Evolutionary conservation across 352 stramenopile species (phyloP).

Genomic region (Elongisporangium anandrum): DNA sequence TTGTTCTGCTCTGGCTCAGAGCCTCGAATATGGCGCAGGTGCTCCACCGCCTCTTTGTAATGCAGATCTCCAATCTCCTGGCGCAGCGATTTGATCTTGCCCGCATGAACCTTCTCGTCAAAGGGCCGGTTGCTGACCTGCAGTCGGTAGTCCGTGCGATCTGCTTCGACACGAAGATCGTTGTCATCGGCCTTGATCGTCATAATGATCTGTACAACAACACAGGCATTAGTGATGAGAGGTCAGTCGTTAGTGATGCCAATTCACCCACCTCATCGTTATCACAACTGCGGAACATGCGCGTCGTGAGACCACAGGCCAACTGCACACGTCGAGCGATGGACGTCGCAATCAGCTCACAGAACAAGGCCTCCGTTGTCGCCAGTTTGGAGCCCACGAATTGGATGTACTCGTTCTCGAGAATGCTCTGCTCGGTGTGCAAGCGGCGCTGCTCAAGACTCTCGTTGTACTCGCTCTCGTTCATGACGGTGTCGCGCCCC

Average conservation of each 20-base stretch:
- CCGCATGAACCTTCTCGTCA: constrained; percentile 35
- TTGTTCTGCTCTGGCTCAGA: constrained; percentile 24
- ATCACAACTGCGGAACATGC: constrained; percentile 77
- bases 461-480: constrained; percentile 48
- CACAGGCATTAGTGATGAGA: too few species aligned
- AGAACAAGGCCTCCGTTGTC: constrained; percentile 61
- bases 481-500: constrained; percentile 34
- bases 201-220: constrained; percentile 53
- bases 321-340: constrained; percentile 67
- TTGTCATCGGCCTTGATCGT: constrained; percentile 75
- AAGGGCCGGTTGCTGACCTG: constrained; percentile 79
- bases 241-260: too few species aligned
- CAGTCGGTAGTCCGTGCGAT: constrained; percentile 64
- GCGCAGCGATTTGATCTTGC: constrained; percentile 46
- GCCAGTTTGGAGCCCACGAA: constrained; percentile 33
- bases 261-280: constrained; percentile 26
- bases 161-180: constrained; percentile 63
- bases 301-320: constrained; percentile 70
- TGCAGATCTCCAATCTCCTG: constrained; percentile 47
- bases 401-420: constrained; percentile 59
- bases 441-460: constrained; percentile 35
- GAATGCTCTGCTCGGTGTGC: constrained; percentile 28
- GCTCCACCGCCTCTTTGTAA: constrained; percentile 46
- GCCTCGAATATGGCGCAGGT: constrained; percentile 50
- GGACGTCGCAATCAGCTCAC: constrained; percentile 58